Evolutionary conservation across 176 grass and related monocot genomes (phyloP).

Genomic region (Carex littledalei): DNA sequence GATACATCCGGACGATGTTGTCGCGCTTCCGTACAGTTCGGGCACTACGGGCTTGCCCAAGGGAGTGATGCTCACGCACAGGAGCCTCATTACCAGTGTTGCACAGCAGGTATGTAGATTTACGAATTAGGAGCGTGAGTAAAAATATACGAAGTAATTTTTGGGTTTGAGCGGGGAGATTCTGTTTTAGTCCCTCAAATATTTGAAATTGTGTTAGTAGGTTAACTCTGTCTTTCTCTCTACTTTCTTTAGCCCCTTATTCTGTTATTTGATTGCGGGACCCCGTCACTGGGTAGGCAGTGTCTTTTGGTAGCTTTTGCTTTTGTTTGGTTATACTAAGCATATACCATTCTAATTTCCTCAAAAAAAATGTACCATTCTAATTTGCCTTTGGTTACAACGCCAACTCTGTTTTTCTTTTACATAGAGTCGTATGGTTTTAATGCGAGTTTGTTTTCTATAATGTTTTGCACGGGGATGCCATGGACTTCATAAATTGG

Average conservation of each 20-base stretch:
- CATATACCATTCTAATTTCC: background rate
- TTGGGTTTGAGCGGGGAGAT: background rate
- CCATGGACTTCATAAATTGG: background rate
- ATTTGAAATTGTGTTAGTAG: background rate
- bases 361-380: no score
- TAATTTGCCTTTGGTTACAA: background rate
- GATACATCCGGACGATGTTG: slow-evolving; percentile 57
- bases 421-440: background rate
- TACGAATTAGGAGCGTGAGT: background rate
- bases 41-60: slow-evolving; percentile 93
- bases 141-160: background rate
- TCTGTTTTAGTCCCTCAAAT: slow-evolving; percentile 12
- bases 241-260: background rate
- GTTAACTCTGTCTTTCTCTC: background rate
- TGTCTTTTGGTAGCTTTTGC: background rate
- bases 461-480: background rate
- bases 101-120: slow-evolving; percentile 51
- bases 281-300: no score
- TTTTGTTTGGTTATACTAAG: background rate
- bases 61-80: slow-evolving; percentile 89
- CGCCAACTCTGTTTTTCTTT: background rate
- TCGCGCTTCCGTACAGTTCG: slow-evolving; percentile 82
- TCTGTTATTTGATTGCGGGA: background rate
- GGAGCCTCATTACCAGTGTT: slow-evolving; percentile 52
- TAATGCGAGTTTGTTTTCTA: background rate